Evolutionary conservation across 495 filamentous ascomycete genomes (phyloP).

Genomic region (Penicillium arizonense): DNA sequence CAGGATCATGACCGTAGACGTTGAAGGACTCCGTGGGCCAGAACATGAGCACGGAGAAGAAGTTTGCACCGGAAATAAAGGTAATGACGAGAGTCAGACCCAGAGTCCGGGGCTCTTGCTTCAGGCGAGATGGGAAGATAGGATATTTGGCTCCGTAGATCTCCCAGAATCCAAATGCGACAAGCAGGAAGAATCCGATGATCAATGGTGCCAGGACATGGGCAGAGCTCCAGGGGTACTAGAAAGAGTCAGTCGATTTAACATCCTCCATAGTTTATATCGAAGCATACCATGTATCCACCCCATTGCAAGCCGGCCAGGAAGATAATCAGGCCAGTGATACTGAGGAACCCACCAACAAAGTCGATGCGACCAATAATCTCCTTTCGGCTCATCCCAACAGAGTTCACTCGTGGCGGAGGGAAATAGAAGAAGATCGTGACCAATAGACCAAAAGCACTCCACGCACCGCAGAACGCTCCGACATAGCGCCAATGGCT

Average conservation of each 20-base stretch:
- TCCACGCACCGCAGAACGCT: conserved; percentile 59
- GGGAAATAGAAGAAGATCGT: conserved; percentile 66
- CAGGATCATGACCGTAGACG: conserved; percentile 68
- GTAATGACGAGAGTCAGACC: conserved; percentile 67
- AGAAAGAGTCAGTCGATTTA: conserved; percentile 6
- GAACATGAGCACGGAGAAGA: conserved; percentile 71
- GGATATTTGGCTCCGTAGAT: conserved; percentile 58
- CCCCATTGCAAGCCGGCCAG: conserved; percentile 69
- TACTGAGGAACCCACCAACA: conserved; percentile 65
- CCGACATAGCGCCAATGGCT: conserved; percentile 65
- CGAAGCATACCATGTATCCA: conserved; percentile 56
- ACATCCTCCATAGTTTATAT: not conserved
- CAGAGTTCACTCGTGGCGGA: conserved; percentile 56
- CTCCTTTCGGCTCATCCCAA: conserved; percentile 46
- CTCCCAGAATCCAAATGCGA: conserved; percentile 62
- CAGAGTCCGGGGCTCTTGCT: conserved; percentile 62
- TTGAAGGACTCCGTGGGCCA: conserved; percentile 76
- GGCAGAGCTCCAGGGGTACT: conserved; percentile 58
- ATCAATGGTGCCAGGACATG: conserved; percentile 62
- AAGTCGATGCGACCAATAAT: conserved; percentile 61
- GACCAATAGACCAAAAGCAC: conserved; percentile 57
- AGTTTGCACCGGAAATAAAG: conserved; percentile 72
- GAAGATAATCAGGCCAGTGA: conserved; percentile 61
- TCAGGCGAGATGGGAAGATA: conserved; percentile 64
- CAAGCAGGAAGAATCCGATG: conserved; percentile 50